These are phyloP conservation scores for Auricularia sp. DNA, from an alignment of 768 basidiomycete genomes.

Conservation along the genomic window DNA sequence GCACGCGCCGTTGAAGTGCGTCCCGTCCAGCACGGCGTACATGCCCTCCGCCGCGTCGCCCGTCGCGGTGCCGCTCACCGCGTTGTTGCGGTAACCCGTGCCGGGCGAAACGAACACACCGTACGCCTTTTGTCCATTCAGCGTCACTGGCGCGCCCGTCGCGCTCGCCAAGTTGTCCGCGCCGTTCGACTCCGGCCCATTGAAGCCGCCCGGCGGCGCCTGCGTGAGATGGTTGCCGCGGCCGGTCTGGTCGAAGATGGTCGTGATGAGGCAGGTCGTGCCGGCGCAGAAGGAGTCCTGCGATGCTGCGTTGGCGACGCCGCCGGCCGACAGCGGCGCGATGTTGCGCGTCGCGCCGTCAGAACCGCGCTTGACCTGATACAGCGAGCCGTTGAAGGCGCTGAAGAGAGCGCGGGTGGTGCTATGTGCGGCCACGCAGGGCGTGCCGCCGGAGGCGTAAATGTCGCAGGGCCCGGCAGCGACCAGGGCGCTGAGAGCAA, in stretches of 20 bases:
- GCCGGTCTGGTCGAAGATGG: not conserved
- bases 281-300: constrained; percentile 1
- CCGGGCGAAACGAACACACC: not conserved
- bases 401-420: constrained; percentile 1
- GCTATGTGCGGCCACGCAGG: not conserved
- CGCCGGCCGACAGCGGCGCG: constrained; percentile 1
- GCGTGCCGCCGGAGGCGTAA: not conserved
- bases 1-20: constrained; percentile 2
- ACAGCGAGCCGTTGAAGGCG: not conserved
- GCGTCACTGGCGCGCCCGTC: constrained; percentile 1
- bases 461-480: constrained; percentile 1
- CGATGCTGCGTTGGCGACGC: not conserved
- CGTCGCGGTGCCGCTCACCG: not conserved
- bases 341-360: not conserved
- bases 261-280: not conserved
- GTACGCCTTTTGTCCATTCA: constrained; percentile 1
- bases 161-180: not conserved
- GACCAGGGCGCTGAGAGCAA: not conserved
- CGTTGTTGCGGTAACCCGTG: constrained; percentile 1
- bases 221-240: constrained; percentile 1
- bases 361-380: not conserved
- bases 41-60: constrained; percentile 1
- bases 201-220: not conserved
- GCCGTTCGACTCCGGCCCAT: not conserved
- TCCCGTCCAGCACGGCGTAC: constrained; percentile 1